These are phyloP conservation scores for Jimgerdemannia flammicorona DNA, from an alignment of 192 early-diverging fungal species.

Conservation along the genomic window DNA sequence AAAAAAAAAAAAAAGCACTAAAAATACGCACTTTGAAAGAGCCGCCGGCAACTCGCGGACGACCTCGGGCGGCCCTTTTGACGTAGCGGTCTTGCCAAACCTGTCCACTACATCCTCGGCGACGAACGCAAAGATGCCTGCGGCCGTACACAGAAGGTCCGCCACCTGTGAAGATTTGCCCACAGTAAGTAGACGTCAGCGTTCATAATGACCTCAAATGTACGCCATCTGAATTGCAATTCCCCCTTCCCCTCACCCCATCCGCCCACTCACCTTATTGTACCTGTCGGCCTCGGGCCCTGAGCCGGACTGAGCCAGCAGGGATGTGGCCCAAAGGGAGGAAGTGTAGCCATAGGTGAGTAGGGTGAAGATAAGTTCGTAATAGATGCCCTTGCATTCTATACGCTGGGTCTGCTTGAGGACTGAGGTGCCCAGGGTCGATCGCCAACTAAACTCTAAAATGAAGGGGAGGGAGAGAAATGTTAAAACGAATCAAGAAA, in stretches of 20 bases:
- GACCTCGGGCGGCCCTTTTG: slow-evolving; percentile 22
- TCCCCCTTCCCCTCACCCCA: background rate
- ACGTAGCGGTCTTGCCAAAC: slow-evolving; percentile 2
- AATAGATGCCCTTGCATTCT: slow-evolving; percentile 41
- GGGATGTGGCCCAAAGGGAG: slow-evolving; percentile 31
- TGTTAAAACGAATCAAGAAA: too few species aligned
- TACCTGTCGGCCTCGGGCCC: slow-evolving; percentile 8
- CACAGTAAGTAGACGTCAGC: background rate
- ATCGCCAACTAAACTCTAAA: slow-evolving; percentile 36
- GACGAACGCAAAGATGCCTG: slow-evolving; percentile 49
- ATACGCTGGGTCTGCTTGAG: slow-evolving; percentile 46
- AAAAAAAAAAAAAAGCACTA: too few species aligned
- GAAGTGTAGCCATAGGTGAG: slow-evolving; percentile 51
- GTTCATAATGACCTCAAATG: background rate
- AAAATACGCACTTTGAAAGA: slow-evolving; percentile 36
- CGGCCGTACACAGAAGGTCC: slow-evolving; percentile 46
- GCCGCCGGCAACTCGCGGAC: slow-evolving; percentile 29
- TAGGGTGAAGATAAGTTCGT: slow-evolving; percentile 52
- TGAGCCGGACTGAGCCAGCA: background rate
- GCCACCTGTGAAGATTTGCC: slow-evolving; percentile 30
- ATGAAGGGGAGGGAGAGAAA: too few species aligned
- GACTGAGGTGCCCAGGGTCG: slow-evolving; percentile 41
- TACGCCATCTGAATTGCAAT: background rate
- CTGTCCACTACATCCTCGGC: slow-evolving; percentile 37
- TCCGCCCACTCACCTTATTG: slow-evolving; percentile 8